Evolutionary conservation across 352 stramenopile genomes (phyloP), one percentile per base, ranked within the genome.

Genomic region (Globisporangium splendens): DNA sequence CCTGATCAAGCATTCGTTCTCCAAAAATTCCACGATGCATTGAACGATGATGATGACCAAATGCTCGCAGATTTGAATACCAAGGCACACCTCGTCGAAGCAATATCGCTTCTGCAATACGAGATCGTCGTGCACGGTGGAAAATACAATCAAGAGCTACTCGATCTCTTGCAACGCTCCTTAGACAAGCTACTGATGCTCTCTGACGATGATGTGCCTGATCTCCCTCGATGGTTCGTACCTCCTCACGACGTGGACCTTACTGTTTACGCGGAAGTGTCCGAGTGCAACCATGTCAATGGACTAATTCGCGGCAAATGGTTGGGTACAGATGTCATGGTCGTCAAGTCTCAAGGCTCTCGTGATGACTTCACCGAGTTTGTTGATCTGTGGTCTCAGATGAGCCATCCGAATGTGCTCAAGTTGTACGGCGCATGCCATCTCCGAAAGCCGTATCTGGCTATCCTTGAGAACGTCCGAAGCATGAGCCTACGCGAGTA

Each of bases 381-480:
- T 50, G 93, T 96, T 52, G 80, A 72, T 10, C 77, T 94, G 5
- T 98, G 97, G 90, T 93, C 94, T 55, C 82, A 80, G 18, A 62
- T 97, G 0, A 63, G 72, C 2, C 92, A 98, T 63, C 73, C 73
- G 11, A 93, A 96, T 63, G 70, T 98, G 46, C 77, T 98, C 0
- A 66, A 78, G 22, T 83, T 98, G 70, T 68, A 68, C 24, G 70
- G 65, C 1, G 65, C 65, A 4, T 70, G 63, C 14, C 59, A 75
- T 15, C 18, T 69, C n/a, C 28, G 44, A 0, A 41, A 14, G 0
- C 54, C 46, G 7, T 65, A 53, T 7, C 62, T 70, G 41, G 66
- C 71, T 38, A 56, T 77, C 6, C 66, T 63, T 55, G 64, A 77
- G 8, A 52, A 72, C 20, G 65, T 63, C 20, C 35, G 7, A 13